Evolutionary conservation across 352 stramenopile genomes (phyloP), one percentile per base, ranked within the genome.

Genomic region (Globisporangium mamillatum): DNA sequence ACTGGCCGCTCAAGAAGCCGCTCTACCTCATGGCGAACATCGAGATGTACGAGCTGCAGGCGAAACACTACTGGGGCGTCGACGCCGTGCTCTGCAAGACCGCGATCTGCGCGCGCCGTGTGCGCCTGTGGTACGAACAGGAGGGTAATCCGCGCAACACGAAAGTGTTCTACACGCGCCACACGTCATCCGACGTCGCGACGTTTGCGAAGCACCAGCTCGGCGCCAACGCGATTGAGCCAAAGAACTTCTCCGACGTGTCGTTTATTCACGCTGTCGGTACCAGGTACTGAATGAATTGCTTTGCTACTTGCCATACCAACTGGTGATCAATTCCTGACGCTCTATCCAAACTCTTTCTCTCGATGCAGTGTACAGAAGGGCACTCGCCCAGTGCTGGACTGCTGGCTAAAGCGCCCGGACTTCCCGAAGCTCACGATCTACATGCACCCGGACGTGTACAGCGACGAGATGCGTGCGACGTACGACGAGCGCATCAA

Each of bases 21-120:
- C 50, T 89, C 16, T 89, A 81, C 34, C 66, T 85, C 24, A 82
- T 85, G 75, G 71, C 75, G 20, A 84, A 84, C 64, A 79, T 84
- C n/a, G 78, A 89, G 65, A 89, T 89, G 80, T 76, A 82, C 65
- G 80, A 87, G 50, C 71, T 89, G n/a, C 68, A 62, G 8, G 50
- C 72, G 32, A 53, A 71, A 27, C 75, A 82, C 18, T 85, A 84
- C 56, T 83, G 77, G 72, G 67, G 67, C 38, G 75, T 73, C 38
- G 71, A 89, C 32, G 75, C 72, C 1, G 76, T 89, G 52, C 60
- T 89, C 34, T 84, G 75, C 59, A 86, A 87, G 58, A 91, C 81
- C 0, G 60, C 67, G 16, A 50, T 87, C 18, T 89, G 79, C n/a
- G 74, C 72, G 14, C 69, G 74, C 10, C 75, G 81, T 53, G 58